Conservation (phyloP, 352 stramenopile species). For the Pythium scleroteichum region DNA sequence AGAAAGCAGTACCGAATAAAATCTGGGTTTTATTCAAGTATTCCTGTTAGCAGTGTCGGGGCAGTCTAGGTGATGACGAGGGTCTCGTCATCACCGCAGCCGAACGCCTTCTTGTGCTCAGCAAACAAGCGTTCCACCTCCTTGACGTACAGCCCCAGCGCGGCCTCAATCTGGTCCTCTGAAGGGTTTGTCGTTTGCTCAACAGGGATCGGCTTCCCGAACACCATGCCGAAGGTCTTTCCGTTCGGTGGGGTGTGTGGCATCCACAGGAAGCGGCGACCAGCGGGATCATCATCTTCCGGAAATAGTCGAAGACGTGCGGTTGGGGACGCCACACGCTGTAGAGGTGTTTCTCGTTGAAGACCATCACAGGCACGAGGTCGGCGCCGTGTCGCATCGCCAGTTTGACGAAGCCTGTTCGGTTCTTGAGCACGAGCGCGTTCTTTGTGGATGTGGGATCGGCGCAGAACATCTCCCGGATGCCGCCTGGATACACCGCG, state of each 20-base stretch:
- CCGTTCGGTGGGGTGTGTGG: conserved; percentile 50
- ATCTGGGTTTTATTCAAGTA: background rate
- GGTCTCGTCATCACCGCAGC: conserved; percentile 46
- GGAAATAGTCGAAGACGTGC: conserved; percentile 48
- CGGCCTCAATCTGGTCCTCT: conserved; percentile 45
- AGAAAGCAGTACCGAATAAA: background rate
- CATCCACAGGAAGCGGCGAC: conserved; percentile 72
- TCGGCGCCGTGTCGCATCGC: conserved; percentile 69
- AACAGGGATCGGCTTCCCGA: conserved; percentile 69
- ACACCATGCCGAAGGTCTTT: conserved; percentile 72
- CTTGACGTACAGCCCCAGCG: conserved; percentile 54
- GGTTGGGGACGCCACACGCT: conserved; percentile 70
- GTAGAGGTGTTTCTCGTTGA: conserved; percentile 78
- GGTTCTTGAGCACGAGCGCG: conserved; percentile 66
- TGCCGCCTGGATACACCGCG: conserved; percentile 68
- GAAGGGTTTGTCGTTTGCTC: conserved; percentile 49
- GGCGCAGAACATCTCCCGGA: conserved; percentile 74
- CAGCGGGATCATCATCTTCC: conserved; percentile 66
- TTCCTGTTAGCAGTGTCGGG: too few species aligned
- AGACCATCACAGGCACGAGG: conserved; percentile 73
- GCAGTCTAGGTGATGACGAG: background rate
- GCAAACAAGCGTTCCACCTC: conserved; percentile 60
- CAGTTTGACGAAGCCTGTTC: conserved; percentile 74
- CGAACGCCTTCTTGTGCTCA: conserved; percentile 67
- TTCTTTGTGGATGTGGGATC: conserved; percentile 66